Conservation (phyloP, 2,329 filamentous ascomycete species). For the Sporothrix schenckii region DNA sequence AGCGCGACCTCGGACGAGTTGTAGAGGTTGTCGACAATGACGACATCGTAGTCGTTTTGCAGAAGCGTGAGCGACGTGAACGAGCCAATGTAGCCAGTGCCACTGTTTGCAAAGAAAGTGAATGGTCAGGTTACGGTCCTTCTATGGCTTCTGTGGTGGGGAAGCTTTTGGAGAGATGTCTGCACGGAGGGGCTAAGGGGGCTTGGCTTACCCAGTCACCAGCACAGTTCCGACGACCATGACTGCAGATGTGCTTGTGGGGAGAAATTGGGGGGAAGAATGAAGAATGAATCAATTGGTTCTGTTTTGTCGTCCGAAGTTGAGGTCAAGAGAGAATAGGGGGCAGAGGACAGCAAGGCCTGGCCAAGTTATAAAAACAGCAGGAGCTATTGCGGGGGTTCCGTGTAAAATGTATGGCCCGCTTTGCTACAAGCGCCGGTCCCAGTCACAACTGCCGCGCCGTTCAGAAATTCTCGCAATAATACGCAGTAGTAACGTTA, state of each 20-base stretch:
- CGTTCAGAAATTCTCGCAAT: conserved; percentile 23
- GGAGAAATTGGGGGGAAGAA: neutral
- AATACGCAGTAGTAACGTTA: conserved; percentile 4
- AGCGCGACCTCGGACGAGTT: conserved; percentile 91
- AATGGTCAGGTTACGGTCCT: neutral
- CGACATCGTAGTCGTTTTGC: conserved; percentile 91
- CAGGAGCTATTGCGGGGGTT: conserved; percentile 26
- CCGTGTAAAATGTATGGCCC: conserved; percentile 6
- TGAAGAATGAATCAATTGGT: neutral
- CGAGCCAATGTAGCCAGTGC: conserved; percentile 98
- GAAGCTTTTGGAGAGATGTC: conserved; percentile 36
- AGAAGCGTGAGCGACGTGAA: conserved; percentile 93
- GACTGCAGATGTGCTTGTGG: conserved; percentile 38
- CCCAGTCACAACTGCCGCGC: neutral
- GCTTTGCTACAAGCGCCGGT: conserved; percentile 14
- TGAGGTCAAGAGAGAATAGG: neutral
- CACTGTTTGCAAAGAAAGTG: conserved; percentile 58
- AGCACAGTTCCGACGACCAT: conserved; percentile 89
- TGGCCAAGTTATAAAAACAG: conserved; percentile 2
- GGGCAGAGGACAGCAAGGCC: neutral
- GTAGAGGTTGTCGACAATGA: conserved; percentile 95
- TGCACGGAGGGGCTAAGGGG: conserved; percentile 14
- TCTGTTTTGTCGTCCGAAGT: neutral
- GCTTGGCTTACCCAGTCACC: conserved; percentile 76
- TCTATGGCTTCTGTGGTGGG: conserved; percentile 13